These are phyloP conservation scores for Gigaspora rosea DNA, from an alignment of 192 early-diverging fungal species.

Conservation along the genomic window DNA sequence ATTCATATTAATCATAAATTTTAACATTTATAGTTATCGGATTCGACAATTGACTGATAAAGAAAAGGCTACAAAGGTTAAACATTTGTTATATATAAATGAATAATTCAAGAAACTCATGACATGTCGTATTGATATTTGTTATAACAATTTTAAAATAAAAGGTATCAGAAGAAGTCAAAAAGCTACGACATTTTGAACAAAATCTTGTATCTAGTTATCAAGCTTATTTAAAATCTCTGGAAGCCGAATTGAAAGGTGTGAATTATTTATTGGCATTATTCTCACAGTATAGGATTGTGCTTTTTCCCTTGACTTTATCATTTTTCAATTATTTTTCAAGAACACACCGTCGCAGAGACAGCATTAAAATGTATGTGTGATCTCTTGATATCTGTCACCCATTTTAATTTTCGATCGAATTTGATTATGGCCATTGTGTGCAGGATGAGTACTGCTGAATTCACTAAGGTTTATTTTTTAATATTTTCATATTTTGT, in stretches of 20 bases:
- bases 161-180: slow-evolving; percentile 88
- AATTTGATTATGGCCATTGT: slow-evolving; percentile 87
- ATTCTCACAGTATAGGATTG: no score
- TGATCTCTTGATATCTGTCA: slow-evolving; percentile 73
- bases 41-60: slow-evolving; percentile 85
- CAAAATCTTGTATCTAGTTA: slow-evolving; percentile 80
- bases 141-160: not conserved
- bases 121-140: no score
- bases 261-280: slow-evolving; percentile 5
- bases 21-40: slow-evolving; percentile 59
- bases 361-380: slow-evolving; percentile 83
- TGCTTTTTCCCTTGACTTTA: no score
- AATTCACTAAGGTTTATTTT: slow-evolving; percentile 54
- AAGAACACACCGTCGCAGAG: slow-evolving; percentile 43
- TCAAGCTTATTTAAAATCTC: slow-evolving; percentile 77
- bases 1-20: not conserved
- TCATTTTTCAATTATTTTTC: not conserved
- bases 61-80: slow-evolving; percentile 60
- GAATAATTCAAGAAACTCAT: no score
- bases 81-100: no score
- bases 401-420: slow-evolving; percentile 96
- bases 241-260: slow-evolving; percentile 57
- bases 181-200: slow-evolving; percentile 85
- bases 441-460: slow-evolving; percentile 65
- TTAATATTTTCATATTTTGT: no score